phyloP scores from a whole-genome alignment of 2,329 filamentous ascomycete species.

The Exserohilum rostratum region DNA sequence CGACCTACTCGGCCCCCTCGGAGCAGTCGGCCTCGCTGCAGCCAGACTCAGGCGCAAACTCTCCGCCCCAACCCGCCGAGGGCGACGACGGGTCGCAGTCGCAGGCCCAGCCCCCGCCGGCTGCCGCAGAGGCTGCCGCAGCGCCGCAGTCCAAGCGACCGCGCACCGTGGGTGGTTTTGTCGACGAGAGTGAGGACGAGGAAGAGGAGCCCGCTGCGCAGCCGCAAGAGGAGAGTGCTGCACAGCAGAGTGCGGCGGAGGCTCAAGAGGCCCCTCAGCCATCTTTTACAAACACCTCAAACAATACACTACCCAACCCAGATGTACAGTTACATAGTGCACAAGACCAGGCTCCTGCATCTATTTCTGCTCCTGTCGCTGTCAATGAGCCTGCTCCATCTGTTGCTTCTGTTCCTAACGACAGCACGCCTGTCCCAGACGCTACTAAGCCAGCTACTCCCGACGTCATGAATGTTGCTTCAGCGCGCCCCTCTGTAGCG shows the following conservation, averaged over 20 bases:
- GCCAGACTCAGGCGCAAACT: slow-evolving; percentile 36
- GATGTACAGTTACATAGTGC: slow-evolving; percentile 67
- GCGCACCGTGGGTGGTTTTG: slow-evolving; percentile 65
- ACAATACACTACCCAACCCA: slow-evolving; percentile 60
- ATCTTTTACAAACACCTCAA: slow-evolving; percentile 62
- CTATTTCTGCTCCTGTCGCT: slow-evolving; percentile 47
- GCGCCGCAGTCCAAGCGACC: slow-evolving; percentile 50
- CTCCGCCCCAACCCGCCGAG: slow-evolving; percentile 29
- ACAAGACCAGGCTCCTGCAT: slow-evolving; percentile 57
- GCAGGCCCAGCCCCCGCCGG: slow-evolving; percentile 30
- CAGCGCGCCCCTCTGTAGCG: slow-evolving; percentile 51
- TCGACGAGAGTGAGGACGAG: slow-evolving; percentile 67
- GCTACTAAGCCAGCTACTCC: slow-evolving; percentile 43
- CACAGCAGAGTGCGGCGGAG: slow-evolving; percentile 56
- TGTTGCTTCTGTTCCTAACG: slow-evolving; percentile 59
- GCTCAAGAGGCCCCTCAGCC: slow-evolving; percentile 59
- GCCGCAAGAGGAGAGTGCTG: slow-evolving; percentile 54
- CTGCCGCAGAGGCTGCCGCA: slow-evolving; percentile 35
- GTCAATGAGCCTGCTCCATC: slow-evolving; percentile 54
- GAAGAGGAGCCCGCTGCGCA: slow-evolving; percentile 57
- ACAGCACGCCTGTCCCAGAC: slow-evolving; percentile 47
- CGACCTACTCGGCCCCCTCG: slow-evolving; percentile 33
- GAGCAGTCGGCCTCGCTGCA: slow-evolving; percentile 36
- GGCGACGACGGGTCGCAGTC: slow-evolving; percentile 33
- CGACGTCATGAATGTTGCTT: slow-evolving; percentile 34